These are phyloP conservation scores for Zanthoxylum bungeanum DNA, from an alignment of 345 rosid species.

Conservation along the genomic window DNA sequence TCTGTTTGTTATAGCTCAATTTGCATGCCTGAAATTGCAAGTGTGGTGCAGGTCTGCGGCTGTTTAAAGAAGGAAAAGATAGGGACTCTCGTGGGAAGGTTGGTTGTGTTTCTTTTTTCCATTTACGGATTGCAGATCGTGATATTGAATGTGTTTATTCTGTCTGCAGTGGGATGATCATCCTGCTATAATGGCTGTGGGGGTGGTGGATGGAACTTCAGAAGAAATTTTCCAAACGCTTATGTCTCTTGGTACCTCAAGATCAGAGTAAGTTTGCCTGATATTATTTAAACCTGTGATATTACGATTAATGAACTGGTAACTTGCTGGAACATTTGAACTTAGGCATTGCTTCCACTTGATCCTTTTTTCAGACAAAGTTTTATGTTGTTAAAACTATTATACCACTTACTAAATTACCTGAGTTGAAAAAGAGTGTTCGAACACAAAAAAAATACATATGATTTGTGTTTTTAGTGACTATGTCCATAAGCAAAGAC, in stretches of 20 bases:
- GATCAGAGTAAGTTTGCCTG: constrained; percentile 70
- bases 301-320: constrained; percentile 1
- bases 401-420: background rate
- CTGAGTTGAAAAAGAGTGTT: background rate
- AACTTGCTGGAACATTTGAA: background rate
- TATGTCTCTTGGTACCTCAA: constrained; percentile 92
- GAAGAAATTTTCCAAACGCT: constrained; percentile 91
- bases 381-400: background rate
- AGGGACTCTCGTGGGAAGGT: constrained; percentile 69
- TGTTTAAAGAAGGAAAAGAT: constrained; percentile 92
- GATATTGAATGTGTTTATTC: constrained; percentile 2
- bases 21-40: constrained; percentile 18
- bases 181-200: constrained; percentile 98
- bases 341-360: background rate
- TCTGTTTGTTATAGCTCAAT: constrained; percentile 6
- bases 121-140: constrained; percentile 2
- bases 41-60: constrained; percentile 66
- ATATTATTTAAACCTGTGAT: background rate
- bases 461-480: background rate
- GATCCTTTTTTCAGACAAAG: background rate
- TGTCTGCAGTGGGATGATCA: constrained; percentile 83
- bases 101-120: constrained; percentile 23
- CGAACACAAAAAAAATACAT: background rate
- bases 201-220: constrained; percentile 88
- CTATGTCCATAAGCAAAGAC: background rate